Evolutionary conservation across 2,329 filamentous ascomycete species (phyloP).

Genomic region (Fusarium nelsonii): DNA sequence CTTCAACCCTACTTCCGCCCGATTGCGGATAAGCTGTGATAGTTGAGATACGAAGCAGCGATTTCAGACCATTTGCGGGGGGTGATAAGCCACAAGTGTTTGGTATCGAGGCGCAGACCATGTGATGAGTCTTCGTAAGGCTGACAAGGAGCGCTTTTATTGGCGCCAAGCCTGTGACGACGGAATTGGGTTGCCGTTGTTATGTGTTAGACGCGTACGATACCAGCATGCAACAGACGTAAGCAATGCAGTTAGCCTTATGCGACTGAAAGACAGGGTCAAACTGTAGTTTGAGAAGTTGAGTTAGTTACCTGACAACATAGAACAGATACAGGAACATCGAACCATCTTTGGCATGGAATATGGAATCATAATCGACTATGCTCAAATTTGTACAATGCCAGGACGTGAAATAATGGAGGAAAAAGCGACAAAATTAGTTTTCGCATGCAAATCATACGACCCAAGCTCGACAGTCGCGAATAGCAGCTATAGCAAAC

Average conservation of each 20-base stretch:
- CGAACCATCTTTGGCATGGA: too few relatives aligned
- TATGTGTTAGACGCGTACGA: neutral
- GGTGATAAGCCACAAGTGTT: neutral
- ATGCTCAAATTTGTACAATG: too few relatives aligned
- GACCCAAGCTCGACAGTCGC: too few relatives aligned
- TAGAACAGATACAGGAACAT: too few relatives aligned
- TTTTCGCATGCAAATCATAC: too few relatives aligned
- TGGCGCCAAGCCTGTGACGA: neutral
- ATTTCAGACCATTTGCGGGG: conserved; percentile 18
- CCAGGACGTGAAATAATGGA: too few relatives aligned
- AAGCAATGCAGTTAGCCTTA: neutral
- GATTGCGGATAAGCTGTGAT: neutral
- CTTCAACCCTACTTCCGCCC: neutral
- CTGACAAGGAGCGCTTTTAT: neutral
- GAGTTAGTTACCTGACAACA: too few relatives aligned
- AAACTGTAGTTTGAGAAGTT: neutral
- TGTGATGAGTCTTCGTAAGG: neutral
- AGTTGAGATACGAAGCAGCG: neutral
- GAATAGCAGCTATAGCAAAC: neutral
- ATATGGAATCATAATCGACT: too few relatives aligned
- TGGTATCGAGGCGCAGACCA: neutral
- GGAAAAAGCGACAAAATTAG: too few relatives aligned
- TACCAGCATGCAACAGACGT: neutral
- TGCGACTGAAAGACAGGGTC: neutral
- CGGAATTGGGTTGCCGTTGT: neutral